Evolutionary conservation across 768 basidiomycete genomes (phyloP).

Genomic region (Phaeotremella fagi): DNA sequence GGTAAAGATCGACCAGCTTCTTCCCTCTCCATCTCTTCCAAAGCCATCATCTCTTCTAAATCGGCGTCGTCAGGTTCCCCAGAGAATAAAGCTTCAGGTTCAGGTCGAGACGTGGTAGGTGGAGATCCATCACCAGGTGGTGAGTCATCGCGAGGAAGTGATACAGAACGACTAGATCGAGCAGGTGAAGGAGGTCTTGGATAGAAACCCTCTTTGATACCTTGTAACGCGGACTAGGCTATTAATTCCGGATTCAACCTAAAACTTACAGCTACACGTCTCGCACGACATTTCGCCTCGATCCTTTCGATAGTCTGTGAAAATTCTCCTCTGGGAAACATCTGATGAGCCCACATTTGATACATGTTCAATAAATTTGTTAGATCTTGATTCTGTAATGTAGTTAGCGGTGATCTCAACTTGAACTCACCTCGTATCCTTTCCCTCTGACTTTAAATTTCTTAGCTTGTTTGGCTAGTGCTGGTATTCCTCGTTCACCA

Average conservation of each 20-base stretch:
- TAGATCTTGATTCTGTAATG: slow-evolving; percentile 67
- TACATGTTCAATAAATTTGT: slow-evolving; percentile 74
- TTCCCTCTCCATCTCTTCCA: slow-evolving; percentile 69
- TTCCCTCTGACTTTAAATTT: slow-evolving; percentile 78
- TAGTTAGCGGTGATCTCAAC: not conserved
- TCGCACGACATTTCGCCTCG: slow-evolving; percentile 81
- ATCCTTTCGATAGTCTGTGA: slow-evolving; percentile 76
- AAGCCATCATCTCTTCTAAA: slow-evolving; percentile 51
- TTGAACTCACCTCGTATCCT: slow-evolving; percentile 71
- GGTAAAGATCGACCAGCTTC: not conserved
- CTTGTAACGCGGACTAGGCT: slow-evolving; percentile 27
- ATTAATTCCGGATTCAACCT: too few relatives aligned
- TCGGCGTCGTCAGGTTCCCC: slow-evolving; percentile 14
- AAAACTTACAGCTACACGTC: slow-evolving; percentile 73
- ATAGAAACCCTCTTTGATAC: slow-evolving; percentile 38
- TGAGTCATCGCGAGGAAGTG: slow-evolving; percentile 9
- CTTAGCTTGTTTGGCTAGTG: slow-evolving; percentile 69
- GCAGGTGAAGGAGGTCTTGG: slow-evolving; percentile 10
- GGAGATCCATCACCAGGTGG: too few relatives aligned
- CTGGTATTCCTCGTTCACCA: slow-evolving; percentile 70
- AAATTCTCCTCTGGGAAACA: slow-evolving; percentile 87
- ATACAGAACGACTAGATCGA: slow-evolving; percentile 5
- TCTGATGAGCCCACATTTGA: slow-evolving; percentile 88
- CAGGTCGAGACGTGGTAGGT: too few relatives aligned
- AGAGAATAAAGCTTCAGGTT: slow-evolving; percentile 50